These are phyloP conservation scores for Hyphopichia buzzinii DNA, from an alignment of 1,139 yeast species.

Conservation along the genomic window DNA sequence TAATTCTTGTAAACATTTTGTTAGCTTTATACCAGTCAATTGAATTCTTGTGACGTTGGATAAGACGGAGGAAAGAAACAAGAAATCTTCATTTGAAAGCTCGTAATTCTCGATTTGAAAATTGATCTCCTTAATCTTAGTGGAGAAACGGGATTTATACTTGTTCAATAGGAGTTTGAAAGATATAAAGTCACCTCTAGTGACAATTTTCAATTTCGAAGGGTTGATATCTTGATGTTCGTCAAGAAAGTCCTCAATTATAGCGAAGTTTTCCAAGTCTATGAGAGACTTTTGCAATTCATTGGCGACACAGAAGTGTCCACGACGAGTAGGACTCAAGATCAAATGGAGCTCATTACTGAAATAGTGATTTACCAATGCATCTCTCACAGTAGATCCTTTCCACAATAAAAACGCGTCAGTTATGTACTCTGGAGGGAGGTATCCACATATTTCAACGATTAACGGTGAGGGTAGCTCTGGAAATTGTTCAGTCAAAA, in stretches of 20 bases:
- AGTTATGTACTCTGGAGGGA: conserved; percentile 26
- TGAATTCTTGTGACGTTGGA: conserved; percentile 31
- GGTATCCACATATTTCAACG: conserved; percentile 18
- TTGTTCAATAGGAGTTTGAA: conserved; percentile 22
- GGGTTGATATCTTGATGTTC: conserved; percentile 30
- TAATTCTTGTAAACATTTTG: conserved; percentile 9
- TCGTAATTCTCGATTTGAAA: conserved; percentile 27
- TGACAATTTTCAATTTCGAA: conserved; percentile 21
- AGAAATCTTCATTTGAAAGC: conserved; percentile 19
- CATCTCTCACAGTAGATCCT: conserved; percentile 17
- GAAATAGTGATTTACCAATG: conserved; percentile 27
- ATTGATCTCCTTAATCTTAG: conserved; percentile 17
- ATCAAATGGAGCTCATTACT: conserved; percentile 32
- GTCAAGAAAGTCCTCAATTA: conserved; percentile 30
- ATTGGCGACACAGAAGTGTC: conserved; percentile 21
- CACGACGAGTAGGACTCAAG: conserved; percentile 29
- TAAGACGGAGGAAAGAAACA: conserved; percentile 20
- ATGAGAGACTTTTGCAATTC: conserved; percentile 16
- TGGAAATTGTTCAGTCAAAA: conserved; percentile 15
- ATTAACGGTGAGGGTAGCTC: conserved; percentile 30
- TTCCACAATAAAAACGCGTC: conserved; percentile 23
- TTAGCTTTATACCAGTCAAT: conserved; percentile 23
- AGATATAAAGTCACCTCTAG: conserved; percentile 34
- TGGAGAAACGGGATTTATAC: conserved; percentile 16
- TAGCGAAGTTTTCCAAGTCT: conserved; percentile 28